phyloP scores from a whole-genome alignment of 2,329 filamentous ascomycete genomes.

The Clonostachys solani region DNA sequence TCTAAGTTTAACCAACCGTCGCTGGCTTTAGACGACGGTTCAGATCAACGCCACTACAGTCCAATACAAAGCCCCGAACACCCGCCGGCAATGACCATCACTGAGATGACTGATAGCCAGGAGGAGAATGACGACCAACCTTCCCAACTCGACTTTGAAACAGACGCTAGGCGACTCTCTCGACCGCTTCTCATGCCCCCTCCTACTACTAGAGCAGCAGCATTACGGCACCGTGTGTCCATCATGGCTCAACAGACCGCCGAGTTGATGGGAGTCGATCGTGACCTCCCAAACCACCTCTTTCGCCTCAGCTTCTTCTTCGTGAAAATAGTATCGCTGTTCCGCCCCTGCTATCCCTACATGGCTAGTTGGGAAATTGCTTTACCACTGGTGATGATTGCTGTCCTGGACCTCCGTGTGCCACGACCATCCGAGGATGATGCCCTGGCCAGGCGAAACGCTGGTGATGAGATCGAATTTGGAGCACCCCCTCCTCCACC shows the following conservation, averaged over 20 bases:
- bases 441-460: conserved; percentile 4
- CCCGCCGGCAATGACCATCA: no score
- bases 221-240: neutral
- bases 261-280: neutral
- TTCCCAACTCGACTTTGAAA: neutral
- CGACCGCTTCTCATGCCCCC: conserved; percentile 2
- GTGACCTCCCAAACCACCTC: conserved; percentile 1
- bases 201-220: neutral
- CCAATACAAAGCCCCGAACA: no score
- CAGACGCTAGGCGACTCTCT: neutral
- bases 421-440: conserved; percentile 13
- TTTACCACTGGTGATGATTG: conserved; percentile 64
- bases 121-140: neutral
- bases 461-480: conserved; percentile 8
- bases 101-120: no score
- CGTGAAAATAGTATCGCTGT: conserved; percentile 62
- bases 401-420: conserved; percentile 59
- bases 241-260: neutral
- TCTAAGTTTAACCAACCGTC: no score
- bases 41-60: no score
- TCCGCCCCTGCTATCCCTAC: conserved; percentile 67
- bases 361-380: conserved; percentile 60
- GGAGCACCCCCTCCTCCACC: conserved; percentile 1
- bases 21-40: no score
- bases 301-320: conserved; percentile 59